Conservation (phyloP, 441 rosid species). For the Hypseocharis bilobata region DNA sequence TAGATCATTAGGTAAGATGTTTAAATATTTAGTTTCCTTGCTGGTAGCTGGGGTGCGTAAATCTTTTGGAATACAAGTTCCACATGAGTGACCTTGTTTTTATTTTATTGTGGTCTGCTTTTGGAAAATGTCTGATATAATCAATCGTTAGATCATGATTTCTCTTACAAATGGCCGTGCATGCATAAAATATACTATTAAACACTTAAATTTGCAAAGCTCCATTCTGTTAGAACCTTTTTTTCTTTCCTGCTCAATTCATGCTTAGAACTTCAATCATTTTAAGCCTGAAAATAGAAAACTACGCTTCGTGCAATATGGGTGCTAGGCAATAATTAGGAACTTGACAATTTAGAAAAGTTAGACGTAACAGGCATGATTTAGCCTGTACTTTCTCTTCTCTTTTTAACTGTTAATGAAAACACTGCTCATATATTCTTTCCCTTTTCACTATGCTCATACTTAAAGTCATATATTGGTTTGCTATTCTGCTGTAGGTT, state of each 20-base stretch:
- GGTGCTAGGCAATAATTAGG: no score
- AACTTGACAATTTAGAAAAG: no score
- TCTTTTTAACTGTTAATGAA: background rate
- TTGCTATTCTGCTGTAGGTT: slow-evolving; percentile 26
- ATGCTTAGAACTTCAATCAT: no score
- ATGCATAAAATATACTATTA: no score
- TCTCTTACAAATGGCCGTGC: no score
- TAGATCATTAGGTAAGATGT: background rate
- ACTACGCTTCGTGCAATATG: background rate
- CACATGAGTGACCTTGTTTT: background rate
- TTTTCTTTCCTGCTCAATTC: background rate
- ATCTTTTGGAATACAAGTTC: background rate
- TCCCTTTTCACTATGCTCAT: no score
- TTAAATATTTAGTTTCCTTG: no score
- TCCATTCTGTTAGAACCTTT: background rate
- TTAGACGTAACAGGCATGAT: background rate
- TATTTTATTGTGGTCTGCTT: background rate
- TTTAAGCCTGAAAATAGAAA: background rate
- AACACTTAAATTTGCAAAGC: background rate
- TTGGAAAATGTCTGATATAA: no score
- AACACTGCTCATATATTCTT: background rate
- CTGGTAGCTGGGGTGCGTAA: background rate
- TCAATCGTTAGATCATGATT: no score
- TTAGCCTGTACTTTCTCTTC: background rate
- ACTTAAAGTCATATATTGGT: background rate